A percentile compares a stretch with the other conserved stretches of the same genome.
Evolutionary conservation across 495 filamentous ascomycete genomes (phyloP).

Genomic region (Xylaria venustula): DNA sequence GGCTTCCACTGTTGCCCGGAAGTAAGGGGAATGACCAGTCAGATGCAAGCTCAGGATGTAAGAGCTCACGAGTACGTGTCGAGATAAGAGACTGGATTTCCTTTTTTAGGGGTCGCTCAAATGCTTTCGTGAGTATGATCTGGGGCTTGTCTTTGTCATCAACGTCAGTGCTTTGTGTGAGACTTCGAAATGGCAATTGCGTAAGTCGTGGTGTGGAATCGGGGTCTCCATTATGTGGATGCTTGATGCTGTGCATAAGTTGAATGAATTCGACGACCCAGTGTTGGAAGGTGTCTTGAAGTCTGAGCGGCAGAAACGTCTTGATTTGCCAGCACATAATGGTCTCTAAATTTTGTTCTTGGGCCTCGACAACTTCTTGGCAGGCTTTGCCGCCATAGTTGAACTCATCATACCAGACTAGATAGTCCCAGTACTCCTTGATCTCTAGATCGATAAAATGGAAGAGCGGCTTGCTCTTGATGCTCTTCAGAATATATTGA

Average conservation of each 20-base stretch:
- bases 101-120: conserved; percentile 87
- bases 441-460: conserved; percentile 97
- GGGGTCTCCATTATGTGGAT: conserved; percentile 51
- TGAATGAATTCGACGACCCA: conserved; percentile 95
- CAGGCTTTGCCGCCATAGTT: conserved; percentile 97
- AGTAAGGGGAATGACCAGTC: conserved; percentile 86
- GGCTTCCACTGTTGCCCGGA: conserved; percentile 56
- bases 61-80: conserved; percentile 80
- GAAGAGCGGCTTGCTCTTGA: conserved; percentile 91
- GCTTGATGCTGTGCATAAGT: conserved; percentile 85
- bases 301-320: conserved; percentile 75
- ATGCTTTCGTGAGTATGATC: conserved; percentile 68
- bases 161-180: conserved; percentile 53
- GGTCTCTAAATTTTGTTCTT: conserved; percentile 83
- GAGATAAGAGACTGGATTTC: conserved; percentile 75
- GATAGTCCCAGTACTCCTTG: conserved; percentile 99
- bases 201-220: conserved; percentile 70
- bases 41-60: conserved; percentile 83
- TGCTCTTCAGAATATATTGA: conserved; percentile 95
- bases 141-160: conserved; percentile 56
- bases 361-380: conserved; percentile 73
- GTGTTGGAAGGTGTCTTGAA: conserved; percentile 85
- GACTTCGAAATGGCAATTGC: conserved; percentile 59
- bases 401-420: conserved; percentile 99
- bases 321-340: conserved; percentile 98